Conservation (phyloP, 139 green algal genomes). For the Chlorella sp. region DNA sequence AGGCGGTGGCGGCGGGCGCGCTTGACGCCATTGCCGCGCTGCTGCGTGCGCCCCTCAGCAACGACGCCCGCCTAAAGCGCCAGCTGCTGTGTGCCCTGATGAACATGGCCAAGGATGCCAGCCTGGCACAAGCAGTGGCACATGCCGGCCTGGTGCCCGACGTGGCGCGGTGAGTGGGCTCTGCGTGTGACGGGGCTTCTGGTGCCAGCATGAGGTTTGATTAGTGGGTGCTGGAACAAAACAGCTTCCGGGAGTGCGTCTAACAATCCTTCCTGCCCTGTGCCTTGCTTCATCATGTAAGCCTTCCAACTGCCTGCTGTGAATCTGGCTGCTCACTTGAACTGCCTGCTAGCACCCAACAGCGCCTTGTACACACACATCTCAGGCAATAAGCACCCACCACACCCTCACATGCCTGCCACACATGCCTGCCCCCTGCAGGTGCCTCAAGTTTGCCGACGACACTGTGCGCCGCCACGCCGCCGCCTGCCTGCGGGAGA, state of each 20-base stretch:
- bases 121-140: slow-evolving; percentile 7
- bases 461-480: slow-evolving; percentile 8
- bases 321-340: no score
- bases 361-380: no score
- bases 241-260: not conserved
- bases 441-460: slow-evolving; percentile 22
- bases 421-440: not conserved
- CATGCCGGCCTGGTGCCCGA: not conserved
- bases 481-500: slow-evolving; percentile 26
- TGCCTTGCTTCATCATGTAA: not conserved
- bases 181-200: not conserved
- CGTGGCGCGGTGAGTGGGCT: not conserved
- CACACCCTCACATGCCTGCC: no score
- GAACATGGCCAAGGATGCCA: not conserved
- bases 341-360: not conserved
- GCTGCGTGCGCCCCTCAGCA: slow-evolving; percentile 8
- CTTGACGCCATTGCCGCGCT: not conserved
- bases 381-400: no score
- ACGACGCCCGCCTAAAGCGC: slow-evolving; percentile 24
- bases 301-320: not conserved
- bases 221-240: not conserved
- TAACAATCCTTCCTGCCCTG: not conserved
- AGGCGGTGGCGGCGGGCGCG: not conserved
- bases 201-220: not conserved
- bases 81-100: slow-evolving; percentile 2